phyloP scores from a whole-genome alignment of 345 rosid species.

The Melaleuca quinquenervia region DNA sequence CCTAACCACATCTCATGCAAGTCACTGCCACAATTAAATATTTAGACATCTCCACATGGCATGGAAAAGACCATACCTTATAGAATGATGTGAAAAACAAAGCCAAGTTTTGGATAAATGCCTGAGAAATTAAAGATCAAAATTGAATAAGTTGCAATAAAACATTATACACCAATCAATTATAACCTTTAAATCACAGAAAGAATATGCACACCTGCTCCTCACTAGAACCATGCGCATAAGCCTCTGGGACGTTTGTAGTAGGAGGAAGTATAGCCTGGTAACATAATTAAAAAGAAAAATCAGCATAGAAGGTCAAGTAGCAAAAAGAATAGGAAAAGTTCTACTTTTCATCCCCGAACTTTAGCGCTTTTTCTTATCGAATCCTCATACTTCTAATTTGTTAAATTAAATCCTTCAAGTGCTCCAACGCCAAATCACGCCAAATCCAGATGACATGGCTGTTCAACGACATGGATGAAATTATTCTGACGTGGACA shows the following conservation, averaged over 20 bases:
- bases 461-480: not conserved
- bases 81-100: conserved; percentile 92
- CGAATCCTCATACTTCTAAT: not conserved
- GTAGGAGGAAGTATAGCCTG: conserved; percentile 72
- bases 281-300: not conserved
- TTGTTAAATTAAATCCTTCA: not conserved
- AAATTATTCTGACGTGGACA: not conserved
- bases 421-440: not conserved
- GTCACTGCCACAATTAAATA: not conserved
- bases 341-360: not conserved
- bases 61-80: conserved; percentile 42
- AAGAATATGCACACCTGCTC: conserved; percentile 50
- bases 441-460: not conserved
- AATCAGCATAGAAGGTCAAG: not conserved
- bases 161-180: not conserved
- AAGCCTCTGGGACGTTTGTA: conserved; percentile 90
- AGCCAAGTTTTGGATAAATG: conserved; percentile 97
- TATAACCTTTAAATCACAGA: not conserved
- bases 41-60: not conserved
- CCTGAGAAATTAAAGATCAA: conserved; percentile 36
- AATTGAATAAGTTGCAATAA: not conserved
- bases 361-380: not conserved
- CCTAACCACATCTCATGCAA: not conserved
- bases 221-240: conserved; percentile 72
- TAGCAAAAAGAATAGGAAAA: not conserved